Percentiles rank a stretch among this genome's conserved stretches.
Conservation (phyloP, 2,329 filamentous ascomycete species). For the Neurospora sp. region DNA sequence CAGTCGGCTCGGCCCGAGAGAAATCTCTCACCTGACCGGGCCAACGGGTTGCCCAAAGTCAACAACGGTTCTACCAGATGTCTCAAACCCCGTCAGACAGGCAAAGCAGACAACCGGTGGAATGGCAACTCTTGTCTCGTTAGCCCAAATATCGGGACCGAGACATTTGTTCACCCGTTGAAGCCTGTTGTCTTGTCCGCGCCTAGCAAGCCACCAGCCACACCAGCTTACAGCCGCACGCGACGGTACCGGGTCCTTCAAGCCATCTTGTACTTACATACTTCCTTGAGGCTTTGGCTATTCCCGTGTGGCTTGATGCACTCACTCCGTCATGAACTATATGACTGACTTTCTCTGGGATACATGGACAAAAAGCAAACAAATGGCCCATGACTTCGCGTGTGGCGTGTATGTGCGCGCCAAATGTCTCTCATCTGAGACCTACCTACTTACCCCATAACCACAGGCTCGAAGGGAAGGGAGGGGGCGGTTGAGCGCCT, state of each 20-base stretch:
- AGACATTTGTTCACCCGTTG: neutral
- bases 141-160: neutral
- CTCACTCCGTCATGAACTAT: neutral
- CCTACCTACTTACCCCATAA: neutral
- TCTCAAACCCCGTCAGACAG: neutral
- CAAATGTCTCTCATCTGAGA: neutral
- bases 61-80: neutral
- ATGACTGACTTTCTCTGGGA: neutral
- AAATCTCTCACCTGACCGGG: neutral
- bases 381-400: neutral
- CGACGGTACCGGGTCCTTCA: neutral
- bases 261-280: neutral
- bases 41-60: neutral
- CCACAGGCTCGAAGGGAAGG: neutral
- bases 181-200: neutral
- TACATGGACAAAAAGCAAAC: neutral
- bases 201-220: neutral
- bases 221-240: neutral
- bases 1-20: neutral
- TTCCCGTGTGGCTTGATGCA: neutral
- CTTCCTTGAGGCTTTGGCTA: neutral
- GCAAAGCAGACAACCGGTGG: neutral
- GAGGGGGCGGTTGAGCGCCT: neutral
- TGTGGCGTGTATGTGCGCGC: neutral
- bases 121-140: neutral